phyloP scores from a whole-genome alignment of 805 yeast genomes.

The Candida orba region DNA sequence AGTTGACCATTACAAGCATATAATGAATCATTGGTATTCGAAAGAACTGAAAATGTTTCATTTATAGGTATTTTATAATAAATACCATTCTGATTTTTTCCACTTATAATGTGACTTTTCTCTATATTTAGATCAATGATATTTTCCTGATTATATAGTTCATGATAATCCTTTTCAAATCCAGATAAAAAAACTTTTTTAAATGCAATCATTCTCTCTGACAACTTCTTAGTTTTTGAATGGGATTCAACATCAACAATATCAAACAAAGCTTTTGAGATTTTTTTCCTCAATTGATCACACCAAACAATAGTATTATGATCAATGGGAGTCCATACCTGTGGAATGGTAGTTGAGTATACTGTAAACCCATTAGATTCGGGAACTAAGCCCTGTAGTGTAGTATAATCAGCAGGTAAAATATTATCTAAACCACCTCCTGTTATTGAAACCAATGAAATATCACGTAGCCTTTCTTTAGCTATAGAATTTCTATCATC shows the following conservation, averaged over 20 bases:
- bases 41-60: constrained; percentile 2
- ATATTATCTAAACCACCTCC: constrained; percentile 79
- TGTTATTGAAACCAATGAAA: constrained; percentile 76
- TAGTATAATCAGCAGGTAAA: constrained; percentile 86
- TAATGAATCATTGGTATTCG: constrained; percentile 6
- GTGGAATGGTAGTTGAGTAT: constrained; percentile 79
- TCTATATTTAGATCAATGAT: not conserved
- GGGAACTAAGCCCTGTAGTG: constrained; percentile 66
- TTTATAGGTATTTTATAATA: not conserved
- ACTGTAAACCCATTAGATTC: constrained; percentile 72
- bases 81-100: not conserved
- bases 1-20: constrained; percentile 23
- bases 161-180: constrained; percentile 36
- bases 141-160: constrained; percentile 18
- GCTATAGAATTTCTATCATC: constrained; percentile 32
- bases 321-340: constrained; percentile 90
- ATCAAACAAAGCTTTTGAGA: constrained; percentile 54
- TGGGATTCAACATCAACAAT: constrained; percentile 44
- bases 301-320: constrained; percentile 98
- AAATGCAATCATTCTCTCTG: constrained; percentile 52
- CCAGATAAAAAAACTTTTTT: constrained; percentile 43
- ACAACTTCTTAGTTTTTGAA: constrained; percentile 43
- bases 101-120: not conserved
- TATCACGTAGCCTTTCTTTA: constrained; percentile 39
- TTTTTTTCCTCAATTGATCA: constrained; percentile 63